These are phyloP conservation scores for Phyllosticta citrichinensis DNA, from an alignment of 2,329 filamentous ascomycete genomes.

Conservation along the genomic window DNA sequence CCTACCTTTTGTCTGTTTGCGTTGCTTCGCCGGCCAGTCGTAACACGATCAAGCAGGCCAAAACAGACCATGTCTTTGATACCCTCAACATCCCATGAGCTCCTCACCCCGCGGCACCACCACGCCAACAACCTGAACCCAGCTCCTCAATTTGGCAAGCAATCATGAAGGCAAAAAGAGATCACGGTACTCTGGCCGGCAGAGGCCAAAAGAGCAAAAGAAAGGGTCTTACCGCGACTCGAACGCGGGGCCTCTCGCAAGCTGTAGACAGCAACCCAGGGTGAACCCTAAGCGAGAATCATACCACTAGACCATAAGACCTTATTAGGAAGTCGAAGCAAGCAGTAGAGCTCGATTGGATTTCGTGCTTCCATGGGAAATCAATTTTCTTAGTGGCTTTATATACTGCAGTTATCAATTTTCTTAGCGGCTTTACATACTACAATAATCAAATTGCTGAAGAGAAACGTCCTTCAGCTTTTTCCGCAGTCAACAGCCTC, in stretches of 20 bases:
- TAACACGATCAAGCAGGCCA: too few relatives aligned
- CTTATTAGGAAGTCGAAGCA: neutral
- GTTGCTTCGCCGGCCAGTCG: too few relatives aligned
- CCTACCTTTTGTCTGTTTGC: too few relatives aligned
- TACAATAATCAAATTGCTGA: too few relatives aligned
- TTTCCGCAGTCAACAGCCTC: too few relatives aligned
- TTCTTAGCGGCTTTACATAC: neutral
- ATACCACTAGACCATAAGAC: constrained; percentile 54
- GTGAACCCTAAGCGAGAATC: constrained; percentile 57
- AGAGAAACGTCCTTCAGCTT: too few relatives aligned
- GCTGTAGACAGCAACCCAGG: neutral
- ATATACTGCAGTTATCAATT: too few relatives aligned
- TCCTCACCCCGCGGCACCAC: too few relatives aligned
- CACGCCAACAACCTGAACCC: neutral
- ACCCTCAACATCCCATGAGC: too few relatives aligned
- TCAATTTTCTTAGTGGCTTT: neutral
- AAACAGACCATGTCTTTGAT: too few relatives aligned
- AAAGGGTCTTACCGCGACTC: neutral
- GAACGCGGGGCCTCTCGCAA: neutral
- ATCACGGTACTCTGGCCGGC: neutral
- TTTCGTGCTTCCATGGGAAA: neutral
- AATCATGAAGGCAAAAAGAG: neutral
- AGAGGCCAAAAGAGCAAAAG: neutral
- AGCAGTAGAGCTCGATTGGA: neutral
- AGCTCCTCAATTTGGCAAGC: neutral